These are phyloP conservation scores for Metschnikowia noctiluminum DNA, from an alignment of 805 yeast genomes.

Conservation along the genomic window DNA sequence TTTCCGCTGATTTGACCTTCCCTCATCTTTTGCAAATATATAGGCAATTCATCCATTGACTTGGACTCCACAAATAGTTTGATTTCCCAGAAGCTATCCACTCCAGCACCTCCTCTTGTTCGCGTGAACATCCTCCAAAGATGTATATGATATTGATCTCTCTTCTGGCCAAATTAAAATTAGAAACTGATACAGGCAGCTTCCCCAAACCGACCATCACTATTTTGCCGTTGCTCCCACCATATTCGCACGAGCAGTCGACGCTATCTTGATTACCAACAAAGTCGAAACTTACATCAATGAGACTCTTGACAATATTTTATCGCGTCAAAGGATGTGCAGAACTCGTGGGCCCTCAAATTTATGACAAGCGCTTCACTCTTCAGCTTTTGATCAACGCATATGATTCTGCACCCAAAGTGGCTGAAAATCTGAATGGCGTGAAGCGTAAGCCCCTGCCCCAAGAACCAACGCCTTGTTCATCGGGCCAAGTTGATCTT, in stretches of 20 bases:
- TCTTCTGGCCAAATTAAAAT: conserved; percentile 37
- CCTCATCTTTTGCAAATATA: conserved; percentile 31
- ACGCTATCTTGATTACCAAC: conserved; percentile 33
- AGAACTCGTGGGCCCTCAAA: conserved; percentile 42
- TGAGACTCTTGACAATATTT: conserved; percentile 29
- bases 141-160: conserved; percentile 39
- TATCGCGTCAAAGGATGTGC: conserved; percentile 26
- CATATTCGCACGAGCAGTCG: conserved; percentile 27
- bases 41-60: conserved; percentile 35
- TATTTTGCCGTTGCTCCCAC: conserved; percentile 35
- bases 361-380: conserved; percentile 23
- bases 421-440: conserved; percentile 37
- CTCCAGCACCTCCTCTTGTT: conserved; percentile 41
- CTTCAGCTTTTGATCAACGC: conserved; percentile 25
- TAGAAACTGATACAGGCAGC: conserved; percentile 26
- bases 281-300: conserved; percentile 38
- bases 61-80: conserved; percentile 32
- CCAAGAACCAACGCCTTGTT: conserved; percentile 39
- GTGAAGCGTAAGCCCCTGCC: conserved; percentile 39
- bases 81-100: conserved; percentile 40
- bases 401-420: conserved; percentile 33
- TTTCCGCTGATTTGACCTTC: conserved; percentile 41
- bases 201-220: conserved; percentile 44
- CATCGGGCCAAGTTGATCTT: conserved; percentile 27
- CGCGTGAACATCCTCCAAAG: conserved; percentile 44